Percentiles rank a stretch among this genome's conserved stretches.
Conservation (phyloP, 192 early-diverging fungal species). For the Kappamyces sp. region DNA sequence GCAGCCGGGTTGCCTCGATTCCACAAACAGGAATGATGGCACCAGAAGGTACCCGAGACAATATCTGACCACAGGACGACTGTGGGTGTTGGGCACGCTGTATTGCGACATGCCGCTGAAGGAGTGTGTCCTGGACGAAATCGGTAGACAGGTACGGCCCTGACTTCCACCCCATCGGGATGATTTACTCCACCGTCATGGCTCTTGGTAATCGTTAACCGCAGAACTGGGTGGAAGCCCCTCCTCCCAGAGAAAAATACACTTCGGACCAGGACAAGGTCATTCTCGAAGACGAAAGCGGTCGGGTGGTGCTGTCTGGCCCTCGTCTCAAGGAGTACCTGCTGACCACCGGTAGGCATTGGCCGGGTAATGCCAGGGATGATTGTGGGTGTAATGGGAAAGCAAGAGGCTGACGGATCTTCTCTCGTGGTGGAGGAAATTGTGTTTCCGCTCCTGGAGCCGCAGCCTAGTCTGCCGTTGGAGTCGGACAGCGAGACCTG, state of each 20-base stretch:
- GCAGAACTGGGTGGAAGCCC: background rate
- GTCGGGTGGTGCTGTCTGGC: background rate
- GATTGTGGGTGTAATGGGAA: conserved; percentile 1
- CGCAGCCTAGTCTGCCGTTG: background rate
- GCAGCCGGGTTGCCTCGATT: no score
- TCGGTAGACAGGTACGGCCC: background rate
- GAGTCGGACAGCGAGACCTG: background rate
- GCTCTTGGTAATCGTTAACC: background rate
- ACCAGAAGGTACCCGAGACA: background rate
- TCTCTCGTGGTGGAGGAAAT: background rate
- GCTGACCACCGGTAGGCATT: background rate
- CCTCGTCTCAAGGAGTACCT: background rate
- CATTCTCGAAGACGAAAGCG: conserved; percentile 2
- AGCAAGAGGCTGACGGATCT: background rate
- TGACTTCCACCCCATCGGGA: background rate
- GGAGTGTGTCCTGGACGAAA: background rate
- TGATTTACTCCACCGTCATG: background rate
- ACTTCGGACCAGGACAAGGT: background rate
- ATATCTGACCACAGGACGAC: background rate
- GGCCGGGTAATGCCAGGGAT: background rate
- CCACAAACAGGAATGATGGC: no score
- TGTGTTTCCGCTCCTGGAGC: background rate
- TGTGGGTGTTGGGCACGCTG: background rate
- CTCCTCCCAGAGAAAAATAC: background rate
- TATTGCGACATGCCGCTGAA: background rate